These are phyloP conservation scores for Kluyveromyces marxianus DNA, from an alignment of 1,139 yeast species.

Conservation along the genomic window DNA sequence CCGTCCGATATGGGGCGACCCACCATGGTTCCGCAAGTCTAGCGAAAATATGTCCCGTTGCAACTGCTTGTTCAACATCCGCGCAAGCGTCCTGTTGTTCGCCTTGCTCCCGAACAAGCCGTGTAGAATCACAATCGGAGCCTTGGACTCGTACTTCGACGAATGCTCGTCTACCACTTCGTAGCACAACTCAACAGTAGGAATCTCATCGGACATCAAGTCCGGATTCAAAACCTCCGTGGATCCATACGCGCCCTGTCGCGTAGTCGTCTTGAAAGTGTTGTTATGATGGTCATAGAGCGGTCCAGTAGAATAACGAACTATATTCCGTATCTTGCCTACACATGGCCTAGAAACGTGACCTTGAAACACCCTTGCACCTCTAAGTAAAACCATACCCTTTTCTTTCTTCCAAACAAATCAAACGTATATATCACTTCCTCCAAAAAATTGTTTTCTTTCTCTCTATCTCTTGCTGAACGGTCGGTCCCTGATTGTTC, in stretches of 20 bases:
- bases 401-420: no score
- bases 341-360: not conserved
- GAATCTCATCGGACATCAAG: conserved; percentile 27
- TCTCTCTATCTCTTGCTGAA: no score
- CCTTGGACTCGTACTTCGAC: conserved; percentile 22
- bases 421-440: no score
- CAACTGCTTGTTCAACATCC: conserved; percentile 33
- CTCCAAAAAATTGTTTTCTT: no score
- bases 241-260: conserved; percentile 21
- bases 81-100: conserved; percentile 72
- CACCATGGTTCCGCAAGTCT: conserved; percentile 87
- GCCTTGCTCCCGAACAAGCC: conserved; percentile 82
- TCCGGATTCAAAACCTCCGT: conserved; percentile 19
- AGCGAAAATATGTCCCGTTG: conserved; percentile 55
- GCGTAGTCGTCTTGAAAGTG: conserved; percentile 16
- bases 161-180: conserved; percentile 33
- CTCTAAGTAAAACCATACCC: not conserved
- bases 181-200: conserved; percentile 40
- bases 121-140: conserved; percentile 72
- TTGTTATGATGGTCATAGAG: conserved; percentile 21
- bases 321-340: not conserved
- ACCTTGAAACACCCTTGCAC: not conserved
- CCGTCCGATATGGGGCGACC: conserved; percentile 63
- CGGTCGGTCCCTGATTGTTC: no score
- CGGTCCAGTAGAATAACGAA: conserved; percentile 14